A percentile compares a stretch with the other conserved stretches of the same genome.
These are phyloP conservation scores for Plasmodium yoelii DNA, from an alignment of 169 alveolate genomes.

Conservation along the genomic window DNA sequence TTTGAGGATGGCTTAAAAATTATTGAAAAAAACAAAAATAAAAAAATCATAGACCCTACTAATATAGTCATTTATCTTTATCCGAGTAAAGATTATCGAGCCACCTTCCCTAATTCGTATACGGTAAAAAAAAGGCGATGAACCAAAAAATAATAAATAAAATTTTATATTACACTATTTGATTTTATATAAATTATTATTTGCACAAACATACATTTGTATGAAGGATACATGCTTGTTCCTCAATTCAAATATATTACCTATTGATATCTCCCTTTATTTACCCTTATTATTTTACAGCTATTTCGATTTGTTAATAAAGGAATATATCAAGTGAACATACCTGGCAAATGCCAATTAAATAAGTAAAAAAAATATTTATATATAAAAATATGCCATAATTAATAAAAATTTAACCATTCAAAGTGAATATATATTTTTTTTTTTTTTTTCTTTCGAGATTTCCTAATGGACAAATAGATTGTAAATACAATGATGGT, in stretches of 20 bases:
- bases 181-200: too few species aligned
- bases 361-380: conserved; percentile 39
- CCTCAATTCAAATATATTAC: too few species aligned
- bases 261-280: too few species aligned
- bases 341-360: conserved; percentile 67
- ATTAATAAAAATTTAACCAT: too few species aligned
- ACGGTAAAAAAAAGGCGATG: conserved; percentile 11
- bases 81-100: conserved; percentile 71
- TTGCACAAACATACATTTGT: too few species aligned
- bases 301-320: conserved; percentile 65
- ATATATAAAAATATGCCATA: too few species aligned
- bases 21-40: conserved; percentile 74
- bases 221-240: too few species aligned
- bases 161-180: too few species aligned
- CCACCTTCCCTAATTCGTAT: conserved; percentile 64
- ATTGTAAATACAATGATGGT: conserved; percentile 75
- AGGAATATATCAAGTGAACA: conserved; percentile 76
- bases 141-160: background rate
- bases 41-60: conserved; percentile 61
- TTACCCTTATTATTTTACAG: conserved; percentile 2
- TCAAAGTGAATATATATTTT: too few species aligned
- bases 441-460: conserved; percentile 28
- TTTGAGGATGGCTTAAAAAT: conserved; percentile 75
- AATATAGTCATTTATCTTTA: conserved; percentile 60
- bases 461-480: conserved; percentile 74